These are phyloP conservation scores for Solanum hybrid DNA, from an alignment of 305 asterid species.

Conservation along the genomic window DNA sequence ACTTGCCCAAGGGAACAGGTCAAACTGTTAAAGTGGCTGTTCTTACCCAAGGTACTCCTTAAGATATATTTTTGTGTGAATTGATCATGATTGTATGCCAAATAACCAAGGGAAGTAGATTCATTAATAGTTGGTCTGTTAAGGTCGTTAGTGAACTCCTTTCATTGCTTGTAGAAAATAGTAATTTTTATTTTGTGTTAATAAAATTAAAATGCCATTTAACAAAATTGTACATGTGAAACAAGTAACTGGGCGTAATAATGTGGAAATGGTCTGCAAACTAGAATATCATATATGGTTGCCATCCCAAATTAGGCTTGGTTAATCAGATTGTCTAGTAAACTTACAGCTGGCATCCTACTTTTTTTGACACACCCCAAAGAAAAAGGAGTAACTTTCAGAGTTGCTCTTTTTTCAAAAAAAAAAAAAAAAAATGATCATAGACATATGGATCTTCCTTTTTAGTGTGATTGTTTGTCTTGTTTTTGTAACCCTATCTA, in stretches of 20 bases:
- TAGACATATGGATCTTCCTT: neutral
- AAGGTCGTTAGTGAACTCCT: neutral
- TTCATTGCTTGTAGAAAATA: neutral
- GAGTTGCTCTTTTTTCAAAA: neutral
- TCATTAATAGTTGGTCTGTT: neutral
- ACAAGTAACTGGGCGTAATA: neutral
- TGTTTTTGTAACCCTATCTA: neutral
- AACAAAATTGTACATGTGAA: neutral
- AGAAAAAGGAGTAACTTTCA: neutral
- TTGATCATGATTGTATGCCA: neutral
- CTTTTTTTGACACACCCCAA: neutral
- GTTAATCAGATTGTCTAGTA: neutral
- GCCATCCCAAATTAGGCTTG: neutral
- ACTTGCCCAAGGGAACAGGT: conserved; percentile 97
- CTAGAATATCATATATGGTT: neutral
- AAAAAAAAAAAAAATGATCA: neutral
- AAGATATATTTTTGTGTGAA: neutral
- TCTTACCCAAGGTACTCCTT: conserved; percentile 79
- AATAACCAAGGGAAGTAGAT: neutral
- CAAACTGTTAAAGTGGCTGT: conserved; percentile 87
- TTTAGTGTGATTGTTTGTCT: neutral
- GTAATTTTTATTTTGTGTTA: neutral
- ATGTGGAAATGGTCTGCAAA: neutral
- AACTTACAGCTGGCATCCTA: neutral
- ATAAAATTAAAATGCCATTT: neutral